Evolutionary conservation across 345 rosid species (phyloP), one percentile per base, ranked within the genome.

Genomic region (Populus tremula): DNA sequence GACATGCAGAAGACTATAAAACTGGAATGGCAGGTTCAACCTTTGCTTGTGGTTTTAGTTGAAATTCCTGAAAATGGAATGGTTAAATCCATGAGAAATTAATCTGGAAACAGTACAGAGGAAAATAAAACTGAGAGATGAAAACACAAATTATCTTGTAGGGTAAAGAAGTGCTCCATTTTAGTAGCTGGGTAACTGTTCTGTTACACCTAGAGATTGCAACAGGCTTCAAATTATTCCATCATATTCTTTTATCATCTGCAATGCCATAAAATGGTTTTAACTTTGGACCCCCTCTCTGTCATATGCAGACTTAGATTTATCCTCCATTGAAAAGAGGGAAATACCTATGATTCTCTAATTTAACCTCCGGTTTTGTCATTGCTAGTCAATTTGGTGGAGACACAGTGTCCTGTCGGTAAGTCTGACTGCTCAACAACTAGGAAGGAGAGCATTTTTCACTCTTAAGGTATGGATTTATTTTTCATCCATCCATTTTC

Each of bases 351-450:
- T 41, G 11, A 41, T 10, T n/a, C 25, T 53, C 20, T 76, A n/a
- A 59, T 43, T 41, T 38, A 50, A 31, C 69, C 81, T 21, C 16
- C 71, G 29, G 47, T 62, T 71, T 78, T 75, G 49, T 62, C 61
- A 74, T 74, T 76, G 81, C 63, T 75, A 79, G 49, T 81, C 35
- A 70, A 81, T 71, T 79, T 74, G 73, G 70, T 75, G 81, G 77
- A 71, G 76, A 82, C 63, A 76, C 31, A 70, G 78, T 69, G 47
- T 4, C 36, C 61, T 82, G 88, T 85, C 77, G 85, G 85, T 82
- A 81, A 76, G 75, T 81, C 69, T 49, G 82, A 88, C 86, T 64
- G 78, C 82, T 86, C 81, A 88, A 84, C 87, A 80, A 88, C 91
- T 73, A 71, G 80, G 43, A 77, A 77, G 74, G 75, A 76, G 50